These are phyloP conservation scores for Tuber microsphaerosporum DNA, from an alignment of 495 filamentous ascomycete species.

Conservation along the genomic window DNA sequence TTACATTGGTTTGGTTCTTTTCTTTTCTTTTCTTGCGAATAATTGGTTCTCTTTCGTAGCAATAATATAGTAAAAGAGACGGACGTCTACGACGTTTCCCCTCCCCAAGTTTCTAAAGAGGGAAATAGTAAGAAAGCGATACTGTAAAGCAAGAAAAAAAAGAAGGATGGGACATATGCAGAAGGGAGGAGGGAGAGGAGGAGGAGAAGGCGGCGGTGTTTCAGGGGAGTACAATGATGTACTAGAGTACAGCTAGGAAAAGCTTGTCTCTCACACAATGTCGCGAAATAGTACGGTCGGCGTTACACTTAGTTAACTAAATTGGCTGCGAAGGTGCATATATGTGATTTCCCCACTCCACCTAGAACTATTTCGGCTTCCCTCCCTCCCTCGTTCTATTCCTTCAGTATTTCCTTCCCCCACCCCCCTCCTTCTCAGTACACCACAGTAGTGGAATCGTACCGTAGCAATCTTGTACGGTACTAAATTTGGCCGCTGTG, in stretches of 20 bases:
- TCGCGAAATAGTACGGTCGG: not conserved
- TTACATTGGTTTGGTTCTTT: not conserved
- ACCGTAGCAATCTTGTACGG: not conserved
- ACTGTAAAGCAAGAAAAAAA: not conserved
- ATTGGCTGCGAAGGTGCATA: not conserved
- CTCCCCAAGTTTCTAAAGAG: not conserved
- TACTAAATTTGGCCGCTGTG: slow-evolving; percentile 2
- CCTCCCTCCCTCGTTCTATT: not conserved
- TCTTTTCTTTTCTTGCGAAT: not conserved
- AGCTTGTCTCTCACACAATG: not conserved
- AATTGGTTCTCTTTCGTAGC: not conserved
- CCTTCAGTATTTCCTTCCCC: not conserved
- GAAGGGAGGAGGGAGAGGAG: not conserved
- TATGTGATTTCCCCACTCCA: not conserved
- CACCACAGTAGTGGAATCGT: not conserved
- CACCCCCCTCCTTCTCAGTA: not conserved
- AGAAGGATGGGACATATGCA: not conserved
- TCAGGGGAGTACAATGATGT: not conserved
- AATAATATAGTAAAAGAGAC: not conserved
- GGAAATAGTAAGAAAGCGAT: not conserved
- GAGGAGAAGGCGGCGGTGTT: not conserved
- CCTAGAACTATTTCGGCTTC: not conserved
- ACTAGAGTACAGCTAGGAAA: not conserved
- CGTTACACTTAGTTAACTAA: not conserved
- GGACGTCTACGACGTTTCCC: not conserved